Percentiles rank a stretch among this genome's conserved stretches.
phyloP scores from a whole-genome alignment of 441 rosid species.

The Gossypium aridum region DNA sequence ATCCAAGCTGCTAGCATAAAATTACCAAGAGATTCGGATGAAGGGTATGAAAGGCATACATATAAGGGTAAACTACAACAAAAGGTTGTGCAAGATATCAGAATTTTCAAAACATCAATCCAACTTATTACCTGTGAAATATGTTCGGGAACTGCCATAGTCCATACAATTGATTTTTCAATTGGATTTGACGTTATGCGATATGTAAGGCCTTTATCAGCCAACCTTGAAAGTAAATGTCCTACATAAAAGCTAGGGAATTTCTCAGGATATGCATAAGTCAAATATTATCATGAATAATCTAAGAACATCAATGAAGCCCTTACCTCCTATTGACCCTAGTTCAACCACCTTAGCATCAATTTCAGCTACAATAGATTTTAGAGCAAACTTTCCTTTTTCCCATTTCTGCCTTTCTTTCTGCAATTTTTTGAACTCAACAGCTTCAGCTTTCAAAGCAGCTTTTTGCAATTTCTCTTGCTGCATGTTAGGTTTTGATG shows the following conservation, averaged over 20 bases:
- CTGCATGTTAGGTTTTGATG: constrained; percentile 37
- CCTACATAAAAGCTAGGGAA: constrained; percentile 43
- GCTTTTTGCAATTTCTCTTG: constrained; percentile 81
- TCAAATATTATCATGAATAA: constrained; percentile 14
- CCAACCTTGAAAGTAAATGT: constrained; percentile 75
- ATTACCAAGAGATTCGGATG: neutral
- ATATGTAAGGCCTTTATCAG: constrained; percentile 73
- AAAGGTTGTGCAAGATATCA: neutral
- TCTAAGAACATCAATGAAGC: constrained; percentile 7
- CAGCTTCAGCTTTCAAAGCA: constrained; percentile 81
- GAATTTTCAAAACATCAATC: neutral
- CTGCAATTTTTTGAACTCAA: constrained; percentile 60
- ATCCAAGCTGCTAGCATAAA: constrained; percentile 2
- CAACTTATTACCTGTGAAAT: constrained; percentile 54
- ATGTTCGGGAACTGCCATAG: constrained; percentile 68
- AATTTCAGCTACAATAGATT: constrained; percentile 79
- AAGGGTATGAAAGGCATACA: neutral
- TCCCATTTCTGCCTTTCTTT: constrained; percentile 87
- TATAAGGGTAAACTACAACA: constrained; percentile 6
- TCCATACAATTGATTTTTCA: constrained; percentile 86
- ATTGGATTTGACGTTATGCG: constrained; percentile 70
- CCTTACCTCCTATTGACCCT: constrained; percentile 75
- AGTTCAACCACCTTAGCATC: constrained; percentile 75
- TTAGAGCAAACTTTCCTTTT: constrained; percentile 81
- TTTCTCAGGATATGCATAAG: constrained; percentile 18